Evolutionary conservation across 1,139 yeast genomes (phyloP), one percentile per base, ranked within the genome.

Genomic region (Protomyces inouyei): DNA sequence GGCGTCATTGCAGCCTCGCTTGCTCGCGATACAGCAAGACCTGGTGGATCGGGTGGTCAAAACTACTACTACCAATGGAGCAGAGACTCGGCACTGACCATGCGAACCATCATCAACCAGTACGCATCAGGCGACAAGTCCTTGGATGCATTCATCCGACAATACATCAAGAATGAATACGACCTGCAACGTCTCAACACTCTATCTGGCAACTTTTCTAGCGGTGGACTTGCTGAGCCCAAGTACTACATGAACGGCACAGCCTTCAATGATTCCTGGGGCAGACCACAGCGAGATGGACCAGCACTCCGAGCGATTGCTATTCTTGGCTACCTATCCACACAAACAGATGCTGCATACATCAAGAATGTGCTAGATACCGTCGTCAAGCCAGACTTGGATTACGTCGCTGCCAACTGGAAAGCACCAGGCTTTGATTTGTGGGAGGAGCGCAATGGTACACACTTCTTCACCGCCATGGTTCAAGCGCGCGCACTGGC

Each of bases 221-320:
- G 46, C 12, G 63, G 63, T 10, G 63, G 63, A 12, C 57, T 59
- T 12, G 63, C 45, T 5, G 63, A 59, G n/a, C 63, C 63, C 23
- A 59, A 59, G 53, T 59, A n/a, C 43, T 59, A 59, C 23, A 51
- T 59, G 57, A 59, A 59, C 23, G 43, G 52, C 35, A 59, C 63
- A 1, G 43, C 63, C 16, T 59, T 59, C 46, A 16, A 40, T 8
- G 57, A 43, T 1, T 73, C 77, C 51, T 92, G 98, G 98, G 98
- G 98, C 1, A 80, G 98, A 70, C 98, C 98, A 0, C 98, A 92
- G 32, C 55, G 67, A 56, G 98, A 93, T 74, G 98, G 98, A 0
- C 97, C 98, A 0, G 95, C 95, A 0, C 79, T 92, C 66, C 80
- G 98, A 69, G 81, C 85, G 2, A 80, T 86, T 60, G 80, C 96